Conservation (phyloP, 2,329 filamentous ascomycete species). For the Aspergillus spinulosporus region DNA sequence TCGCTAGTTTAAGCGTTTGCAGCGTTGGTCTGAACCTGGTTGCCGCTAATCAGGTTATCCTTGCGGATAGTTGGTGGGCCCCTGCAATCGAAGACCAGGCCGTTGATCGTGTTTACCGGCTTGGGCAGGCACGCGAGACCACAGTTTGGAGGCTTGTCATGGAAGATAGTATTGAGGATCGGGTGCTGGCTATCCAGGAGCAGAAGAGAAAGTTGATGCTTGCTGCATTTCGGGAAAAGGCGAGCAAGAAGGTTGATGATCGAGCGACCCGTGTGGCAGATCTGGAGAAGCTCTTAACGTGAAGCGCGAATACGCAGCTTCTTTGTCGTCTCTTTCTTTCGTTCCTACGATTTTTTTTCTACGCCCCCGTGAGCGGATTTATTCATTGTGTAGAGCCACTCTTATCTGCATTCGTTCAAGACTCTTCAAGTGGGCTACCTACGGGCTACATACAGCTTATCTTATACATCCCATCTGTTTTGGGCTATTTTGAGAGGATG, state of each 20-base stretch:
- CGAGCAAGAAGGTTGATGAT: slow-evolving; percentile 56
- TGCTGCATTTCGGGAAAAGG: slow-evolving; percentile 76
- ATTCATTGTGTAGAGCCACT: not conserved
- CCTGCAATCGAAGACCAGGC: slow-evolving; percentile 92
- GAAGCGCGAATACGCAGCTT: not conserved
- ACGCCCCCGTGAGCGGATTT: not conserved
- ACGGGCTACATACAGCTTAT: no score
- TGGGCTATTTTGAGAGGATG: no score
- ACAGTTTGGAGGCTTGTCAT: slow-evolving; percentile 81
- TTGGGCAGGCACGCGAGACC: slow-evolving; percentile 77
- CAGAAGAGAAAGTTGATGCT: slow-evolving; percentile 76
- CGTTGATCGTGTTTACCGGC: slow-evolving; percentile 79
- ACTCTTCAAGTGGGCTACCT: no score
- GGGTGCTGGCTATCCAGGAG: slow-evolving; percentile 73
- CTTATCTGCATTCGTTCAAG: no score
- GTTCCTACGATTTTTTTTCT: not conserved
- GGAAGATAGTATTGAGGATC: slow-evolving; percentile 77
- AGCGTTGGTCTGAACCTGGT: slow-evolving; percentile 85
- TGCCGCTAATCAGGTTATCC: slow-evolving; percentile 79
- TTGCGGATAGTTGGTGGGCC: slow-evolving; percentile 88
- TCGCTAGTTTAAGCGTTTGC: slow-evolving; percentile 79
- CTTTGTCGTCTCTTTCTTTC: not conserved
- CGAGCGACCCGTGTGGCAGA: slow-evolving; percentile 55
- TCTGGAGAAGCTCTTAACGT: slow-evolving; percentile 41
- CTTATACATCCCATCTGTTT: no score